A percentile compares a stretch with the other conserved stretches of the same genome.
phyloP scores from a whole-genome alignment of 495 filamentous ascomycete species.

The Penicillium egyptiacum region DNA sequence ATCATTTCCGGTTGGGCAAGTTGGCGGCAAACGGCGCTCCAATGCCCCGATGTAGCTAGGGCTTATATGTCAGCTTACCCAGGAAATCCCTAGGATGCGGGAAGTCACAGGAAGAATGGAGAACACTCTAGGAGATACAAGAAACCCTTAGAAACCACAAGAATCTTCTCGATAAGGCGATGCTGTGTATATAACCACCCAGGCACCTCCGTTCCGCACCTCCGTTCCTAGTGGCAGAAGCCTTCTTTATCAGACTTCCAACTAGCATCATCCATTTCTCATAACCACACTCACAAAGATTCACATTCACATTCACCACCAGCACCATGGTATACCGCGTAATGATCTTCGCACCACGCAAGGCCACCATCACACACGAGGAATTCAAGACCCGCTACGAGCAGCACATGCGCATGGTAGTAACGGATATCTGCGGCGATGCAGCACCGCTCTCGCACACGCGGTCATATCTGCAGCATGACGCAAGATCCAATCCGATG shows the following conservation, averaged over 20 bases:
- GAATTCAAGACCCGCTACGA: constrained; percentile 3
- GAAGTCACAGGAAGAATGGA: background rate
- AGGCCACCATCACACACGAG: background rate
- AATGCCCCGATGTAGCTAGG: background rate
- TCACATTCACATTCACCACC: background rate
- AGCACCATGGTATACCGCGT: background rate
- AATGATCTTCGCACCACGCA: background rate
- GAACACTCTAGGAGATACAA: background rate
- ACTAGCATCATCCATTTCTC: background rate
- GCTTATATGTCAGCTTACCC: background rate
- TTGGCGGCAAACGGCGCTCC: background rate
- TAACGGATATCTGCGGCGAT: background rate
- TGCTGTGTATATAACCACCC: background rate
- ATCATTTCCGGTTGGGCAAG: background rate
- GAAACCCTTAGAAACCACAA: too few relatives aligned
- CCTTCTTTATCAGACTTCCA: background rate
- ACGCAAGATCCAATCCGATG: background rate
- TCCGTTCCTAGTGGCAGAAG: background rate
- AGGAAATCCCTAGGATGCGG: background rate
- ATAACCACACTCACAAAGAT: background rate
- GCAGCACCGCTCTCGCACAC: background rate
- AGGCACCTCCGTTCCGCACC: background rate
- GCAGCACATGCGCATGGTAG: background rate
- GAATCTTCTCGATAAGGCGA: background rate
- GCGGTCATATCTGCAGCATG: background rate